Base-by-base conservation (phyloP, 441 rosid species). In the Metrosideros polymorpha region DNA sequence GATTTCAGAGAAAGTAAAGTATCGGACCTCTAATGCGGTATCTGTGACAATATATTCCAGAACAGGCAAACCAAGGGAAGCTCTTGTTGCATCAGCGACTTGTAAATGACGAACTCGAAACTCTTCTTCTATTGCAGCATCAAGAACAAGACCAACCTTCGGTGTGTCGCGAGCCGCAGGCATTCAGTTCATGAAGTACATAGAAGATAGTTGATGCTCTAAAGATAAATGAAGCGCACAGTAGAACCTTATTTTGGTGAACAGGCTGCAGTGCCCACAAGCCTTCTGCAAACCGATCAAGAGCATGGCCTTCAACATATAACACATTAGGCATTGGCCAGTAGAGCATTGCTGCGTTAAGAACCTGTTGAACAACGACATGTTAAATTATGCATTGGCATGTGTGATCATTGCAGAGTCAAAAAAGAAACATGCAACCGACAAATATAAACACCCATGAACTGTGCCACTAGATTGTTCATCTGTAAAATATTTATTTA, bases 81-180 rank as follows among this genome's bases (percentile, higher is more conserved):
- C 96, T 87, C 95, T 88, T 17, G 95, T 82, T 22, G 94, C 95
- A 92, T 94, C 96, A 89, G 92, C 94, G 42, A 90, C 95, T 89
- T 94, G 96, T 88, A 94, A 92, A 85, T 93, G 94, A 25, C 92
- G 92, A 50, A 92, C 86, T 54, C 85, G 92, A 63, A 93, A 94
- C 86, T 91, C 91, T 87, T 92, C 92, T 87, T 93, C 96, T 35
- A 94, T 91, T 56, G 93, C 95, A 84, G 91, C 87, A 89, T 94
- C 96, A 88, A 94, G 94, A 89, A 94, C 93, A 92, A 94, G 86
- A 49, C 96, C 96, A 54, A 94, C 93, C 96, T 94, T 90, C 87
- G 83, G 86, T 84, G 77, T 39, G 71, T 25, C 86, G 87, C 83
- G 35, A 39, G 32, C 57, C 57, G 85, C 75, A 56, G 22, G 43